Conservation (phyloP, 495 filamentous ascomycete genomes). For the Letharia lupina region DNA sequence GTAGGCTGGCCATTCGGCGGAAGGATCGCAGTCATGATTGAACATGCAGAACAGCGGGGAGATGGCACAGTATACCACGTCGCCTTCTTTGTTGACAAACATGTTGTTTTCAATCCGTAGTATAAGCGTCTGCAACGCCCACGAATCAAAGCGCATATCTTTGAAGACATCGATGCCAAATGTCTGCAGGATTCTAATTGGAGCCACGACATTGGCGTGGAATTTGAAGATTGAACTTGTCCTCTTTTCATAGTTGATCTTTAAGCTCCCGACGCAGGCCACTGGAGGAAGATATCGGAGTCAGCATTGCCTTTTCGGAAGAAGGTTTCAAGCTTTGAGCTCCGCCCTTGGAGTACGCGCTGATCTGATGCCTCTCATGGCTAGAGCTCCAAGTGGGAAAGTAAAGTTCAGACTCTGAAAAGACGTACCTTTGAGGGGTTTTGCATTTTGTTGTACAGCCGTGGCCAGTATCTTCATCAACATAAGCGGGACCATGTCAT, state of each 20-base stretch:
- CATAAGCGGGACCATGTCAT: background rate
- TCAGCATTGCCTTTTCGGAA: too few relatives aligned
- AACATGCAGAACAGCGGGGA: background rate
- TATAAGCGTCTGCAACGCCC: background rate
- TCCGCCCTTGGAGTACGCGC: too few relatives aligned
- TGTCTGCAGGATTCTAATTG: background rate
- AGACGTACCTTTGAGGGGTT: background rate
- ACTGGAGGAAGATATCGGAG: too few relatives aligned
- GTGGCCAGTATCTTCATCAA: background rate
- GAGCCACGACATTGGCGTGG: background rate
- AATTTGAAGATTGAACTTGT: background rate
- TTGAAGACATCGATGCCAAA: background rate
- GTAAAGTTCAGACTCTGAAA: too few relatives aligned
- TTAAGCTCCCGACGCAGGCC: background rate
- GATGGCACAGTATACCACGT: background rate
- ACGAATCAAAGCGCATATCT: background rate
- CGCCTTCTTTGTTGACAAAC: background rate
- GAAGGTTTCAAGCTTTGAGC: too few relatives aligned
- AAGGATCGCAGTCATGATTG: constrained; percentile 1
- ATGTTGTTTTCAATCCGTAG: background rate
- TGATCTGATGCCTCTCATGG: too few relatives aligned
- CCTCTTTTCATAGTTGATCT: background rate
- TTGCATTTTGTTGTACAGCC: background rate
- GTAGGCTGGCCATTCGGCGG: background rate
- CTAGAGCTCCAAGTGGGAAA: too few relatives aligned